These are phyloP conservation scores for Colletotrichum viniferum DNA, from an alignment of 2,329 filamentous ascomycete genomes.

Conservation along the genomic window DNA sequence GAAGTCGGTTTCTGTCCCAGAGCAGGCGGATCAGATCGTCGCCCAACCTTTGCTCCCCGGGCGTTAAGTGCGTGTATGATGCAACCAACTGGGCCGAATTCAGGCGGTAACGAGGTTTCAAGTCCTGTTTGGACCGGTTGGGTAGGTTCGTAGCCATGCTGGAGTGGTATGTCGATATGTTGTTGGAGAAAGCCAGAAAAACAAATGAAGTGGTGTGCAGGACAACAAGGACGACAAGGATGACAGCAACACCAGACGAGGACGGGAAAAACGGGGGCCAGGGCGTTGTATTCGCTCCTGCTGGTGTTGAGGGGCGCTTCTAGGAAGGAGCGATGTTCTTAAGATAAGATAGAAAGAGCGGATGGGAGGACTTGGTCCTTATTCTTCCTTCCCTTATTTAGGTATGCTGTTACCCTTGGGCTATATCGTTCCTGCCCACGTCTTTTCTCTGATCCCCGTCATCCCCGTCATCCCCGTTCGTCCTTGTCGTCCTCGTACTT, in stretches of 20 bases:
- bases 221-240: no score
- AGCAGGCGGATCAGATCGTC: not conserved
- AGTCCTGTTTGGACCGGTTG: not conserved
- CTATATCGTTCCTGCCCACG: not conserved
- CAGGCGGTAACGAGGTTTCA: not conserved
- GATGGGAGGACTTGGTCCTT: no score
- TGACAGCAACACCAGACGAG: not conserved
- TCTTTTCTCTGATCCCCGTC: not conserved
- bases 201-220: no score
- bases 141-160: not conserved
- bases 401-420: no score
- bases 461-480: no score
- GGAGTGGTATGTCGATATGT: not conserved
- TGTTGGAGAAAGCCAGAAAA: not conserved
- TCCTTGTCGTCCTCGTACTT: not conserved
- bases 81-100: not conserved
- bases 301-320: no score
- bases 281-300: not conserved
- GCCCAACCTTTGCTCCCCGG: not conserved
- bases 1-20: not conserved
- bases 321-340: not conserved
- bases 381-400: no score
- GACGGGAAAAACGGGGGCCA: not conserved
- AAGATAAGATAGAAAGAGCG: not conserved
- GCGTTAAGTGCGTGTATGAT: not conserved